phyloP scores from a whole-genome alignment of 225 moss, liverwort and hornwort genomes.

The Climacium dendroides region DNA sequence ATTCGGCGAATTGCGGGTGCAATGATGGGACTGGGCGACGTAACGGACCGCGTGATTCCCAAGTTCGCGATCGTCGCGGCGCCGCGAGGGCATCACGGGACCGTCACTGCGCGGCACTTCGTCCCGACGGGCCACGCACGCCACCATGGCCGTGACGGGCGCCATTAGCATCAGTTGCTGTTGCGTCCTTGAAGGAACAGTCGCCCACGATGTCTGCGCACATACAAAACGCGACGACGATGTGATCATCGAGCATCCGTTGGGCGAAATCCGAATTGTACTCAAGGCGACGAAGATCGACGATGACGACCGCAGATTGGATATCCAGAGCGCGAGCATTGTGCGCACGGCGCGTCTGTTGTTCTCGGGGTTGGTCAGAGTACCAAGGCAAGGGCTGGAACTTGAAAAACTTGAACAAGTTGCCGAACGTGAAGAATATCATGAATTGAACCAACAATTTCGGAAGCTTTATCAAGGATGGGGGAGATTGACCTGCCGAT shows the following conservation, averaged over 20 bases:
- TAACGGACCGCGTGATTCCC: constrained; percentile 25
- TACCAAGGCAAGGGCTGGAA: not conserved
- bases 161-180: constrained; percentile 44
- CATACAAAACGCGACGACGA: not conserved
- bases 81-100: not conserved
- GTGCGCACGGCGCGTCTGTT: constrained; percentile 39
- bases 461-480: not conserved
- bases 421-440: not conserved
- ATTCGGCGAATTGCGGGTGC: constrained; percentile 27
- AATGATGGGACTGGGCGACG: constrained; percentile 55
- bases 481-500: not conserved
- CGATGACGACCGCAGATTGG: not conserved
- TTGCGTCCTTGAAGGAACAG: constrained; percentile 19
- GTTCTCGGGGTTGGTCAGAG: constrained; percentile 18
- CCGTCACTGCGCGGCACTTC: constrained; percentile 40
- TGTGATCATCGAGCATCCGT: constrained; percentile 24
- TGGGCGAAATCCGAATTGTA: not conserved
- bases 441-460: not conserved
- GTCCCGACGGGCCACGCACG: constrained; percentile 30
- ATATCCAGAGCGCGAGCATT: constrained; percentile 11
- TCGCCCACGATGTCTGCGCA: constrained; percentile 7
- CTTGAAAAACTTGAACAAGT: not conserved
- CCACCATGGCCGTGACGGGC: constrained; percentile 55
- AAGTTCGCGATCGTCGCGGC: constrained; percentile 48
- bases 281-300: not conserved